Percentiles rank a stretch among this genome's conserved stretches.
Evolutionary conservation across 2,329 filamentous ascomycete species (phyloP).

Genomic region (Apiospora koreana): DNA sequence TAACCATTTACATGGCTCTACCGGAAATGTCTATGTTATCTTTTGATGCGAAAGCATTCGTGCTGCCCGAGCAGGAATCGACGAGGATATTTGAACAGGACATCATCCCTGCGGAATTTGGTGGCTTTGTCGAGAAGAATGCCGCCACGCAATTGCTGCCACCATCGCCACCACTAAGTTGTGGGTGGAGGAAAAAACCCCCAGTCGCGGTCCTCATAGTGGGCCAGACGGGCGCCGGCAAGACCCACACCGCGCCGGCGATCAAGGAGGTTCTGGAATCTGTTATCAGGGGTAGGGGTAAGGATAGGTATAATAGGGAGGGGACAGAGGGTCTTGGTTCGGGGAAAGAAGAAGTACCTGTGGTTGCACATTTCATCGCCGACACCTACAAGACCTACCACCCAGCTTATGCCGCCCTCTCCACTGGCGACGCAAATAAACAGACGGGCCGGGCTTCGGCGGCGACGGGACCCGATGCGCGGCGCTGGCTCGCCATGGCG

Average conservation of each 20-base stretch:
- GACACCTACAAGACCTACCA: conserved; percentile 53
- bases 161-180: neutral
- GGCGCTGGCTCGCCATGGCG: conserved; percentile 45
- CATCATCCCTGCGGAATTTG: conserved; percentile 36
- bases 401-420: conserved; percentile 39
- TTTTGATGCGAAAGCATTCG: neutral
- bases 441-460: conserved; percentile 38
- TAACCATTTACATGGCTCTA: neutral
- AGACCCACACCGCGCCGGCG: conserved; percentile 44
- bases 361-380: conserved; percentile 44
- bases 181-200: neutral
- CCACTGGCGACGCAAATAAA: conserved; percentile 18
- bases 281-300: conserved; percentile 1
- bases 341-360: neutral
- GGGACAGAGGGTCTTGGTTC: no score
- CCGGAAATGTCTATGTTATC: neutral
- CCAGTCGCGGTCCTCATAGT: conserved; percentile 45
- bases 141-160: conserved; percentile 9
- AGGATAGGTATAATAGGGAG: neutral
- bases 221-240: conserved; percentile 52
- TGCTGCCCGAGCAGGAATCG: neutral
- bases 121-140: neutral
- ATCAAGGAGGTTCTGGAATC: conserved; percentile 35
- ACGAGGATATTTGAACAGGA: conserved; percentile 31
- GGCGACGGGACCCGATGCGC: conserved; percentile 42